Evolutionary conservation across 192 early-diverging fungal genomes (phyloP), one percentile per base, ranked within the genome.

Genomic region (Coemansia pectinata): DNA sequence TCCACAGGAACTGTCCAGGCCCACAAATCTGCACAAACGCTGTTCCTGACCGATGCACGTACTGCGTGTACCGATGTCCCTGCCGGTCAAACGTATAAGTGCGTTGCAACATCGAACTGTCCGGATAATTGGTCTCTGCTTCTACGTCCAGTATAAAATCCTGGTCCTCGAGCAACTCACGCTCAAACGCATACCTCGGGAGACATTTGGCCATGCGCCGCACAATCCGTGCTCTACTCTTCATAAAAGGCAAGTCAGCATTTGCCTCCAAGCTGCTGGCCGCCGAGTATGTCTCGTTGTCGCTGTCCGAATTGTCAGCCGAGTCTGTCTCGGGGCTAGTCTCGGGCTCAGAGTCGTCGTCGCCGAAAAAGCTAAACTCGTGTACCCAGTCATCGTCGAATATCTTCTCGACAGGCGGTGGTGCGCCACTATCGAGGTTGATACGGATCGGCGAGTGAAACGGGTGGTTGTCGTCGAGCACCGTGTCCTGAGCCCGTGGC

Each of bases 61-160:
- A 98, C 74, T 99, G 97, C 52, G 92, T 92, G 71, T 93, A 86
- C 73, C 86, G 85, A 58, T 73, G 66, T 29, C 27, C 72, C 12
- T 60, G 64, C n/a, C 76, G 76, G 63, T 77, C 73, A 39, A 69
- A 74, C 29, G 80, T 69, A 76, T 90, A 93, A 3, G 85, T 84
- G 1, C 89, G 86, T 25, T 88, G 80, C 19, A 85, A 68, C 75
- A 90, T 90, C 1, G 89, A 86, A 70, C 74, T 87, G 8, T 85
- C 62, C 0, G 92, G 91, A 65, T 94, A 96, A 29, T 73, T 63
- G 29, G 69, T 48, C 69, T 98, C 96, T 1, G 94, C 90, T 72
- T 99, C 97, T n/a, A 94, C 87, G 74, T 99, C 97, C 15, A 97
- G 85, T 21, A 99, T 86, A 84, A 96, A 99, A 19, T 89, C 90